phyloP scores from a whole-genome alignment of 768 basidiomycete genomes.

The Inosperma sp. region DNA sequence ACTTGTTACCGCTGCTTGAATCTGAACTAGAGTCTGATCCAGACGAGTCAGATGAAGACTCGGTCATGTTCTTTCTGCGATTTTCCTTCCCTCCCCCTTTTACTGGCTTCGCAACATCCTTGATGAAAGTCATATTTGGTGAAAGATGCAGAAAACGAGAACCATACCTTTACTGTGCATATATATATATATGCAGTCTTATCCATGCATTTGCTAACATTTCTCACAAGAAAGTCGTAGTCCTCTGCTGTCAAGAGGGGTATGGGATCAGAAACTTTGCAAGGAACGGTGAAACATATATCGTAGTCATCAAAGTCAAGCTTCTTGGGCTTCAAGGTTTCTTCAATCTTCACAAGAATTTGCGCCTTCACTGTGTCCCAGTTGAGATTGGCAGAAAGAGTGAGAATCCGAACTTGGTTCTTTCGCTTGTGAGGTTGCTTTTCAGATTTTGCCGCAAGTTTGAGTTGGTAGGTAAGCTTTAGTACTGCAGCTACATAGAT shows the following conservation, averaged over 20 bases:
- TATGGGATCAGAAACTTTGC: slow-evolving; percentile 1
- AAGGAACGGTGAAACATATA: background rate
- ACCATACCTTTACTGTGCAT: background rate
- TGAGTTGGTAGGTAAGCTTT: background rate
- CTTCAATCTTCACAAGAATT: background rate
- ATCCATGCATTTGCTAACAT: background rate
- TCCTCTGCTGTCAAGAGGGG: slow-evolving; percentile 4
- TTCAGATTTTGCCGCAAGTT: background rate
- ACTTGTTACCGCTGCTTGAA: slow-evolving; percentile 5
- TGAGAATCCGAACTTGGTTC: background rate
- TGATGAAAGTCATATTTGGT: too few relatives aligned
- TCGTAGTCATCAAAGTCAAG: background rate
- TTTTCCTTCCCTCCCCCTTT: background rate
- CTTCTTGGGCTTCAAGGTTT: background rate
- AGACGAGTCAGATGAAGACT: background rate
- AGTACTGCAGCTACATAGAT: background rate
- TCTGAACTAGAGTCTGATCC: background rate
- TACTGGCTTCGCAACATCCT: background rate
- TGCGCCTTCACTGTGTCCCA: background rate
- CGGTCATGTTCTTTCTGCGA: background rate
- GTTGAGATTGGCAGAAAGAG: background rate
- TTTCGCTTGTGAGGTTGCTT: background rate
- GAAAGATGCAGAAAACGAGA: background rate
- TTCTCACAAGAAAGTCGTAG: slow-evolving; percentile 7
- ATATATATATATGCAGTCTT: background rate